Conservation (phyloP, 805 yeast species). For the Nakazawaea ernobii region DNA sequence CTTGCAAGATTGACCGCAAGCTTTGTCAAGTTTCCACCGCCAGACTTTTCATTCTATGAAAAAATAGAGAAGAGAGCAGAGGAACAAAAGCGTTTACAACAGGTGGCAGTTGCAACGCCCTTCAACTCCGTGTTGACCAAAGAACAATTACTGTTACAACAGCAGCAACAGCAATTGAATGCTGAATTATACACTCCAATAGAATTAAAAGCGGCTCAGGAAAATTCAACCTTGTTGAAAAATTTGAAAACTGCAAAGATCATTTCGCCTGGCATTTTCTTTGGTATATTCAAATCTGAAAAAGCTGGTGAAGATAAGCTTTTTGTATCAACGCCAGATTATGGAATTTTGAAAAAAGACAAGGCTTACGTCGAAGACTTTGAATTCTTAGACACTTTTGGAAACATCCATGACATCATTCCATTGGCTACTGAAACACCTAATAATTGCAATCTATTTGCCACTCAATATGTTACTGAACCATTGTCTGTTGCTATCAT, state of each 20-base stretch:
- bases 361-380: conserved; percentile 76
- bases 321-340: conserved; percentile 77
- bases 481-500: conserved; percentile 75
- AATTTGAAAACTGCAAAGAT: conserved; percentile 55
- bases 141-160: conserved; percentile 19
- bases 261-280: conserved; percentile 81
- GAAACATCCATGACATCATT: conserved; percentile 64
- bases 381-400: conserved; percentile 58
- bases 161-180: conserved; percentile 28
- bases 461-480: conserved; percentile 70
- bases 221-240: conserved; percentile 46
- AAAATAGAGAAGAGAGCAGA: conserved; percentile 16
- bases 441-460: conserved; percentile 78
- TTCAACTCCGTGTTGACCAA: conserved; percentile 10
- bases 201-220: conserved; percentile 47
- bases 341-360: conserved; percentile 73
- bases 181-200: conserved; percentile 17
- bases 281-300: conserved; percentile 47
- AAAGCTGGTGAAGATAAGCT: conserved; percentile 37
- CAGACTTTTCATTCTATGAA: conserved; percentile 25
- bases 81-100: background rate
- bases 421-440: conserved; percentile 69
- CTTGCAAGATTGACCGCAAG: conserved; percentile 31
- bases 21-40: conserved; percentile 41
- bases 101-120: background rate